Base-by-base conservation (phyloP, 1,284 basidiomycete species). In the Rhizoctonia solani region DNA sequence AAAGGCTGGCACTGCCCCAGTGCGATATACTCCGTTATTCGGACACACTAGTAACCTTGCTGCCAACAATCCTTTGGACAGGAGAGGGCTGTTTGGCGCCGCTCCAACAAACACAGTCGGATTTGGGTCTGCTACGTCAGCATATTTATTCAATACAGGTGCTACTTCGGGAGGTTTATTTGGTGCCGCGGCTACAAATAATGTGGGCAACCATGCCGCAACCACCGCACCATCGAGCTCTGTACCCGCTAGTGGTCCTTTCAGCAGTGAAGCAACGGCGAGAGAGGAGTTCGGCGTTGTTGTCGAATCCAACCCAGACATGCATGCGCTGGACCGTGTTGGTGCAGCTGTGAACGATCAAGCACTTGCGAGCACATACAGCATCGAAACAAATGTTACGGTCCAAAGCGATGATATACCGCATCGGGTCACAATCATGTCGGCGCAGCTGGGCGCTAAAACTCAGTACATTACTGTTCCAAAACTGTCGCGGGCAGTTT, bases 391-490 rank as follows among this genome's bases (percentile, higher is more conserved):
- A 1, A 56, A 50, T 27, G 67, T 61, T 11, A 67, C 56, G 19
- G 58, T 71, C 13, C 59, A 65, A 8, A 68, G 68, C 54, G 70
- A 68, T 42, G 67, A 44, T 4, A 53, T 47, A 2, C 47, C 67
- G 14, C 69, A 69, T 46, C 68, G 69, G 41, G 69, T 71, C 16
- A 66, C 68, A 5, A 70, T 72, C 53, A 66, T 67, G 44, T 41
- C 56, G 13, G 58, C 71, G 21, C 55, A 69, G 11, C 63, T 72
- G 14, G 50, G 34, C 1, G 68, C 68, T 16, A 68, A 68, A 34
- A 53, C 70, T 23, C 52, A 68, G 5, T 67, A 68, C 37, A 63
- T 72, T n/a, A 53, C 67, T 16, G 67, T 71, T 14, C 71, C 71
- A 6, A 52, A 55, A 4, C 23, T 47, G 44, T 50, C 47, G 41